Conservation (phyloP, 177 flowering plant genomes). For the Vitis hybrid region DNA sequence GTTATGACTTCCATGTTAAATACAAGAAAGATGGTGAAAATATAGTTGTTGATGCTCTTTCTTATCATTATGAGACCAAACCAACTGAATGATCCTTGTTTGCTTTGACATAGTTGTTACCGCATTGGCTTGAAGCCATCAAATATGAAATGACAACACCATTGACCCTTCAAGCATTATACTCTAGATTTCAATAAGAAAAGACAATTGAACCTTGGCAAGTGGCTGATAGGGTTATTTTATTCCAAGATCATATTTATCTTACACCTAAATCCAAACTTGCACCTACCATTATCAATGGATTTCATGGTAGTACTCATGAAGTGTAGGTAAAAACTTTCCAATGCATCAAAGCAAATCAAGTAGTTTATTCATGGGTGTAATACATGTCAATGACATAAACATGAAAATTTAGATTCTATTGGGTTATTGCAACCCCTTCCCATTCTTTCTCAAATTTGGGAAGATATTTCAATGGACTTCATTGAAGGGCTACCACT, state of each 20-base stretch:
- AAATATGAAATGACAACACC: not conserved
- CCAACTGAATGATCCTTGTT: not conserved
- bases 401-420: not conserved
- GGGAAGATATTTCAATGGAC: slow-evolving; percentile 7
- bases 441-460: not conserved
- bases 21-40: not conserved
- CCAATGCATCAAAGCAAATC: not conserved
- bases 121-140: not conserved
- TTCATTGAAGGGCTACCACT: slow-evolving; percentile 17
- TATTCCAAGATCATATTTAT: slow-evolving; percentile 7
- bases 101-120: not conserved
- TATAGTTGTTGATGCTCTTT: not conserved
- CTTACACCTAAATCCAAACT: not conserved
- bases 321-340: slow-evolving; percentile 1
- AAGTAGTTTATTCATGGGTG: not conserved
- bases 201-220: not conserved
- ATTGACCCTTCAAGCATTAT: not conserved
- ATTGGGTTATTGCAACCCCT: slow-evolving; percentile 12
- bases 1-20: too few relatives aligned
- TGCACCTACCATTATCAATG: not conserved
- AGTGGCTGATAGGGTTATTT: not conserved
- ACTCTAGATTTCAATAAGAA: not conserved
- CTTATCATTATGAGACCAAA: not conserved
- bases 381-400: slow-evolving; percentile 2
- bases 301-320: slow-evolving; percentile 2